These are phyloP conservation scores for Aspergillus ruber DNA, from an alignment of 2,329 filamentous ascomycete species.

Conservation along the genomic window DNA sequence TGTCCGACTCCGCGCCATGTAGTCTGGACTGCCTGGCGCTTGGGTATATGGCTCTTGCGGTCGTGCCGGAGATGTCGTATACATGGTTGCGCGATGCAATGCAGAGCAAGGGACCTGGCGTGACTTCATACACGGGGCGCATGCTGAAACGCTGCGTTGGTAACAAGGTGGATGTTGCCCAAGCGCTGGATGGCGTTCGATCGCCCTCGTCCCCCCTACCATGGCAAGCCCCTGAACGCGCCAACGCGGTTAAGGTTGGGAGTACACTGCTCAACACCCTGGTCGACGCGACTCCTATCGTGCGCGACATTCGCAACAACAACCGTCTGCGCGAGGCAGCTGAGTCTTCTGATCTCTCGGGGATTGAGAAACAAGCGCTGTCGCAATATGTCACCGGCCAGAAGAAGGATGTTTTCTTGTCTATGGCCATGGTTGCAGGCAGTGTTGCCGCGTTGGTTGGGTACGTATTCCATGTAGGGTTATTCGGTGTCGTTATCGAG, in stretches of 20 bases:
- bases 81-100: conserved; percentile 57
- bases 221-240: conserved; percentile 30
- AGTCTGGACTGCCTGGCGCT: conserved; percentile 73
- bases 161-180: conserved; percentile 9
- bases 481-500: conserved; percentile 10
- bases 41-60: conserved; percentile 72
- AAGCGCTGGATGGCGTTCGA: conserved; percentile 16
- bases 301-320: conserved; percentile 30
- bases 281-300: conserved; percentile 32
- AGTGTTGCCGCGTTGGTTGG: conserved; percentile 30
- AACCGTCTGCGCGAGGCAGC: conserved; percentile 31
- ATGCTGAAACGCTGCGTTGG: conserved; percentile 36
- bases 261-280: conserved; percentile 29
- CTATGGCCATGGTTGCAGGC: conserved; percentile 29
- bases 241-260: conserved; percentile 26
- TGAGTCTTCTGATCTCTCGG: conserved; percentile 19
- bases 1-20: conserved; percentile 48
- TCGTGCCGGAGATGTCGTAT: conserved; percentile 55
- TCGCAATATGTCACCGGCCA: conserved; percentile 17
- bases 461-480: conserved; percentile 30
- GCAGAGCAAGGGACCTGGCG: conserved; percentile 40
- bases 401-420: conserved; percentile 30
- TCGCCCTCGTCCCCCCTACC: conserved; percentile 19
- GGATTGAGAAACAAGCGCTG: conserved; percentile 19
- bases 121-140: conserved; percentile 42